These are phyloP conservation scores for Dicorynia guianensis DNA, from an alignment of 306 rosid genomes.

Conservation along the genomic window DNA sequence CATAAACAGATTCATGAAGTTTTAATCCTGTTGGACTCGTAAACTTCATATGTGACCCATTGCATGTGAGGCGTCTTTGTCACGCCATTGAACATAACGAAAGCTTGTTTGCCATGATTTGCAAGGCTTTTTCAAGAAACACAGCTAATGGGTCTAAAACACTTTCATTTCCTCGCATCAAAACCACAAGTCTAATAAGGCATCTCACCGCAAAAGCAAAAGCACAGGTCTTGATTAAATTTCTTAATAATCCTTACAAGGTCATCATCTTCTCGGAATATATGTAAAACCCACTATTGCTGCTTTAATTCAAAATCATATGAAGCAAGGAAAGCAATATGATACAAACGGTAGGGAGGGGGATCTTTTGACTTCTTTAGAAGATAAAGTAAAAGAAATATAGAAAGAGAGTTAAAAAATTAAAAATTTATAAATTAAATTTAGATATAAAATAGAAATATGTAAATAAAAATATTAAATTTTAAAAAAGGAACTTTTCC, in stretches of 20 bases:
- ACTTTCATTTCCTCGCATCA: slow-evolving; percentile 34
- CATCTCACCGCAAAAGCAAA: slow-evolving; percentile 45
- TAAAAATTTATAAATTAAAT: too few relatives aligned
- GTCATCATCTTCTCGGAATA: slow-evolving; percentile 16
- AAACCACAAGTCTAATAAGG: slow-evolving; percentile 12
- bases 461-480: too few relatives aligned
- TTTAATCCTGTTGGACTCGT: slow-evolving; percentile 18
- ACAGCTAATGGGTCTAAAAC: not conserved
- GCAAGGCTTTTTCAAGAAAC: slow-evolving; percentile 21
- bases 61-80: slow-evolving; percentile 5
- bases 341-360: slow-evolving; percentile 38
- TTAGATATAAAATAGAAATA: too few relatives aligned
- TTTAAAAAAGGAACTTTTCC: too few relatives aligned
- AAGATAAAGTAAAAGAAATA: too few relatives aligned
- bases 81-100: not conserved
- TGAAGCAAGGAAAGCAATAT: slow-evolving; percentile 31
- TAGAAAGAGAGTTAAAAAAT: too few relatives aligned
- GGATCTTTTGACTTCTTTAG: too few relatives aligned
- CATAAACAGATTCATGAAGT: not conserved
- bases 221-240: slow-evolving; percentile 35
- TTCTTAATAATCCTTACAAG: slow-evolving; percentile 29
- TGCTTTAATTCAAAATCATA: slow-evolving; percentile 53
- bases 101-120: not conserved
- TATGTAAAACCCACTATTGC: slow-evolving; percentile 21
- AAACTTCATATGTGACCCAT: slow-evolving; percentile 20